A percentile compares a stretch with the other conserved stretches of the same genome.
phyloP scores from a whole-genome alignment of 768 basidiomycete species.

The Asterophora parasitica region DNA sequence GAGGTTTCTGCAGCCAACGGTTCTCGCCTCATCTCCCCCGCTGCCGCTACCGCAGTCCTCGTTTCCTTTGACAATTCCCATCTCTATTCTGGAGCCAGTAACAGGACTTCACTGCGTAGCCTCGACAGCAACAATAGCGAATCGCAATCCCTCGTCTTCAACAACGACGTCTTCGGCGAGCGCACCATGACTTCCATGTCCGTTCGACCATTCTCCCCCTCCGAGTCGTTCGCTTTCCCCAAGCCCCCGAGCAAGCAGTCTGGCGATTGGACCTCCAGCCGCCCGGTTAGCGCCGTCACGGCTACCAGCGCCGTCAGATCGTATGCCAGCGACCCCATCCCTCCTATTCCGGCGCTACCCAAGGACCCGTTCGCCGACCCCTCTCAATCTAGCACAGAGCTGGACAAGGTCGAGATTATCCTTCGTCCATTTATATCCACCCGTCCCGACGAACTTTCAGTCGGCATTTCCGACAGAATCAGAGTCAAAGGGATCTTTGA shows the following conservation, averaged over 20 bases:
- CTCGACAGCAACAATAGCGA: conserved; percentile 32
- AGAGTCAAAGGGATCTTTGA: conserved; percentile 52
- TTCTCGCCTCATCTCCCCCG: conserved; percentile 10
- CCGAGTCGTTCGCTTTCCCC: conserved; percentile 67
- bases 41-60: conserved; percentile 24
- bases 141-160: conserved; percentile 35
- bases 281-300: conserved; percentile 19
- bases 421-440: conserved; percentile 52
- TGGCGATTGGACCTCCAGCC: conserved; percentile 18
- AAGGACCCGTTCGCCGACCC: conserved; percentile 33
- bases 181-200: conserved; percentile 48
- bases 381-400: conserved; percentile 19
- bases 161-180: conserved; percentile 12
- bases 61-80: conserved; percentile 26
- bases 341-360: conserved; percentile 19
- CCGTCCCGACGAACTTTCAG: conserved; percentile 55
- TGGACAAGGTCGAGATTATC: conserved; percentile 43
- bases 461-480: conserved; percentile 46
- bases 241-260: conserved; percentile 42
- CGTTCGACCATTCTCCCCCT: conserved; percentile 61
- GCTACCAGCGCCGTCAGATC: conserved; percentile 2
- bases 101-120: conserved; percentile 37
- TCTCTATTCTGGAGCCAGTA: conserved; percentile 11
- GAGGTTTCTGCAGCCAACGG: conserved; percentile 37
- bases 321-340: conserved; percentile 10